These are phyloP conservation scores for Polyporus tsugae DNA, from an alignment of 1,284 basidiomycete species.

Conservation along the genomic window DNA sequence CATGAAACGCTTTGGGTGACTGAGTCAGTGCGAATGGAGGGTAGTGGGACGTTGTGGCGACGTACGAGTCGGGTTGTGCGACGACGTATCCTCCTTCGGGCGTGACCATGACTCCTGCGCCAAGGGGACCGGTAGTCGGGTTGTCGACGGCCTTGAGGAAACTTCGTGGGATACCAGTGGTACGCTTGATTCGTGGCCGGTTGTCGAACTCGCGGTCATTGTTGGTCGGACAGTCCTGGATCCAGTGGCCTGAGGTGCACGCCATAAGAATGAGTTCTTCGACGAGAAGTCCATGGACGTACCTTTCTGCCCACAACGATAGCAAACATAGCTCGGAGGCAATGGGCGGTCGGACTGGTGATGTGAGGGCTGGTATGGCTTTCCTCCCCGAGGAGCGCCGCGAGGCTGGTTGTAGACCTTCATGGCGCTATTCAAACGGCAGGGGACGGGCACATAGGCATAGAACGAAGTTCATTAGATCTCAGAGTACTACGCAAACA, in stretches of 20 bases:
- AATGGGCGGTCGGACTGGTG: constrained; percentile 75
- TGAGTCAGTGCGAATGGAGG: not conserved
- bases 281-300: constrained; percentile 37
- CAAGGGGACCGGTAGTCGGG: constrained; percentile 76
- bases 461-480: constrained; percentile 67
- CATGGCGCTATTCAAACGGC: constrained; percentile 60
- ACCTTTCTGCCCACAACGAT: constrained; percentile 98
- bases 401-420: constrained; percentile 74
- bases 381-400: constrained; percentile 76
- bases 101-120: constrained; percentile 93
- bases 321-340: constrained; percentile 98
- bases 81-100: constrained; percentile 97
- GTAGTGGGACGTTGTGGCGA: not conserved
- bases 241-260: constrained; percentile 89
- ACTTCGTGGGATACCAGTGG: constrained; percentile 94
- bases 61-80: constrained; percentile 91
- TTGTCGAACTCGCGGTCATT: constrained; percentile 96
- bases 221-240: constrained; percentile 98
- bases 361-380: constrained; percentile 47
- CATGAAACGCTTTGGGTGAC: constrained; percentile 79
- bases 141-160: constrained; percentile 97
- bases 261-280: constrained; percentile 23
- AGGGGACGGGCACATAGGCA: constrained; percentile 52
- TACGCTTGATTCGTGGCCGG: constrained; percentile 88
- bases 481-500: constrained; percentile 64